phyloP scores from a whole-genome alignment of 345 rosid species.

The Pistacia integerrima region DNA sequence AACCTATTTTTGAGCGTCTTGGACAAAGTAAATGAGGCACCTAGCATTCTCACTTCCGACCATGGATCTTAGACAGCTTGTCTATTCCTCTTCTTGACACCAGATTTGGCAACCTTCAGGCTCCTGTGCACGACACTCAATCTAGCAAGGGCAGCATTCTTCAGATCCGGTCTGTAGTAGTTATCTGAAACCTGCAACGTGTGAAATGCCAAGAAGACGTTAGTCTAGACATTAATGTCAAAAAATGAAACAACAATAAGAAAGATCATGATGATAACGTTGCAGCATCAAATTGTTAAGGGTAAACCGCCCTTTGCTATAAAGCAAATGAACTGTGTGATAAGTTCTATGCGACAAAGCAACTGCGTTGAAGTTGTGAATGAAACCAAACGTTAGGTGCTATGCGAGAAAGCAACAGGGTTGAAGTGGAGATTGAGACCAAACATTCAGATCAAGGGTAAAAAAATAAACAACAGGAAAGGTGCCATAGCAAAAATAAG shows the following conservation, averaged over 20 bases:
- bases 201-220: neutral
- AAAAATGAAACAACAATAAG: too few species aligned
- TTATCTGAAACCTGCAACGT: constrained; percentile 69
- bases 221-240: neutral
- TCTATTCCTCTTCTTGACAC: constrained; percentile 90
- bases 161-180: constrained; percentile 90
- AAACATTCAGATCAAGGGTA: too few species aligned
- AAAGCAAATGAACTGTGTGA: neutral
- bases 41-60: constrained; percentile 35
- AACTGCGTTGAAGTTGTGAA: neutral
- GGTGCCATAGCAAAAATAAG: neutral
- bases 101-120: constrained; percentile 82
- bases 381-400: neutral
- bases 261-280: neutral
- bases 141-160: constrained; percentile 87
- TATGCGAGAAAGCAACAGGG: too few species aligned
- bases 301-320: neutral
- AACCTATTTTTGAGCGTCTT: neutral
- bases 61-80: constrained; percentile 44
- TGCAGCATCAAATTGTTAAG: neutral
- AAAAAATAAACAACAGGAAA: too few species aligned
- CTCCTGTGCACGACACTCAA: constrained; percentile 79
- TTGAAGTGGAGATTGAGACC: too few species aligned
- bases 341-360: neutral
- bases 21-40: neutral